Percentiles rank a stretch among this genome's conserved stretches.
phyloP scores from a whole-genome alignment of 768 basidiomycete genomes.

The Rhodosporidiobolus sp. region DNA sequence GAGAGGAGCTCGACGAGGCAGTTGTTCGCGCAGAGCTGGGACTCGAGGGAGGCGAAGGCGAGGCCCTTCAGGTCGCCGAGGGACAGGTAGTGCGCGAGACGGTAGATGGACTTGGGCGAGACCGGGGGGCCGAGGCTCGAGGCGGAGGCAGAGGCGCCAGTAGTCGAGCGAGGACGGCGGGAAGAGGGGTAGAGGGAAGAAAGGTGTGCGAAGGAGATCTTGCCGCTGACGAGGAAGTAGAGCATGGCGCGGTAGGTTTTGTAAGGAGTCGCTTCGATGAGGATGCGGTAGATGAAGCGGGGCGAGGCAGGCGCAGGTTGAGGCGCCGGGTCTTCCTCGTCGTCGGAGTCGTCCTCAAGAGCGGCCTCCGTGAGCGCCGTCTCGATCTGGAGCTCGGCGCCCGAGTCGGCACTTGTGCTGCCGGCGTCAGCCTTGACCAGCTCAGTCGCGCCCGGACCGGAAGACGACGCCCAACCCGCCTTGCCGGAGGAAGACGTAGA shows the following conservation, averaged over 20 bases:
- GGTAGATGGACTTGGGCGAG: neutral
- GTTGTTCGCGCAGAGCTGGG: constrained; percentile 3
- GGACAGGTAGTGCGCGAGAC: neutral
- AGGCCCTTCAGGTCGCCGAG: neutral
- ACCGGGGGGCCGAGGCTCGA: neutral
- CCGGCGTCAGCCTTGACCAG: too few relatives aligned
- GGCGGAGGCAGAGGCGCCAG: neutral
- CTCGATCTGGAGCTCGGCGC: neutral
- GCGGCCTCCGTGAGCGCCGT: neutral
- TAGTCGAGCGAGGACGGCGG: too few relatives aligned
- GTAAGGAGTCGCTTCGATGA: neutral
- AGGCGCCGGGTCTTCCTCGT: neutral
- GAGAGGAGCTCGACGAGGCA: neutral
- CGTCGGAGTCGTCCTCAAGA: neutral
- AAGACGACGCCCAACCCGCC: too few relatives aligned
- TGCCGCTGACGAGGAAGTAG: constrained; percentile 1
- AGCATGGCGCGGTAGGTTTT: constrained; percentile 13
- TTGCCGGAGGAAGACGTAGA: too few relatives aligned
- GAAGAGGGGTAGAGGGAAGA: neutral
- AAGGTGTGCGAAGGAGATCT: constrained; percentile 3
- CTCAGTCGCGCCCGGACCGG: too few relatives aligned
- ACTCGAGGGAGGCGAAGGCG: neutral
- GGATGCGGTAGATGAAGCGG: neutral
- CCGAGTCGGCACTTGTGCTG: too few relatives aligned
- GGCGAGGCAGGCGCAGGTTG: neutral